Conservation (phyloP, 2,329 filamentous ascomycete genomes). For the Ophiostoma australiae region DNA sequence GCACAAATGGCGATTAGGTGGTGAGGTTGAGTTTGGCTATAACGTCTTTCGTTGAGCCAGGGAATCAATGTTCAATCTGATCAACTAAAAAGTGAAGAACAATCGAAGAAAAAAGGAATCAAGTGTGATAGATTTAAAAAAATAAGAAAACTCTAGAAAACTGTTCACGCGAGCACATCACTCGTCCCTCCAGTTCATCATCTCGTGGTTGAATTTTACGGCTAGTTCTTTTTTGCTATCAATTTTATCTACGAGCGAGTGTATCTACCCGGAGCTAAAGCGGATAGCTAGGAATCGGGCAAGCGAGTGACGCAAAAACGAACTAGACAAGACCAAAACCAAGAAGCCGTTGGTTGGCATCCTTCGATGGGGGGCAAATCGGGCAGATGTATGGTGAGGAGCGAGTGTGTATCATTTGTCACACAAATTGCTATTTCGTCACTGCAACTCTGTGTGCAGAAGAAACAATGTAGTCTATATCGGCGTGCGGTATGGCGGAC, state of each 20-base stretch:
- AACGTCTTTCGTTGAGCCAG: neutral
- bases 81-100: neutral
- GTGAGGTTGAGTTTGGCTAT: neutral
- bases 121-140: neutral
- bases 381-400: neutral
- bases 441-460: neutral
- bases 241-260: neutral
- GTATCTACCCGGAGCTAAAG: neutral
- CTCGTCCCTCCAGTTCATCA: neutral
- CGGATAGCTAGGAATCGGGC: neutral
- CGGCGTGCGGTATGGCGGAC: neutral
- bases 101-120: neutral
- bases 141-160: neutral
- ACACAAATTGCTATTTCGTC: neutral
- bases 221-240: neutral
- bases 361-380: neutral
- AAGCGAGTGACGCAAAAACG: neutral
- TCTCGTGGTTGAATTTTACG: neutral
- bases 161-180: neutral
- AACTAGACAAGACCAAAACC: constrained; percentile 1
- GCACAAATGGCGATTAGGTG: neutral
- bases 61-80: neutral
- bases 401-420: neutral
- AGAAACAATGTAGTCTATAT: neutral
- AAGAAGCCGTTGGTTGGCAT: neutral